phyloP scores from a whole-genome alignment of 768 basidiomycete genomes.

The Amanita exitialis region DNA sequence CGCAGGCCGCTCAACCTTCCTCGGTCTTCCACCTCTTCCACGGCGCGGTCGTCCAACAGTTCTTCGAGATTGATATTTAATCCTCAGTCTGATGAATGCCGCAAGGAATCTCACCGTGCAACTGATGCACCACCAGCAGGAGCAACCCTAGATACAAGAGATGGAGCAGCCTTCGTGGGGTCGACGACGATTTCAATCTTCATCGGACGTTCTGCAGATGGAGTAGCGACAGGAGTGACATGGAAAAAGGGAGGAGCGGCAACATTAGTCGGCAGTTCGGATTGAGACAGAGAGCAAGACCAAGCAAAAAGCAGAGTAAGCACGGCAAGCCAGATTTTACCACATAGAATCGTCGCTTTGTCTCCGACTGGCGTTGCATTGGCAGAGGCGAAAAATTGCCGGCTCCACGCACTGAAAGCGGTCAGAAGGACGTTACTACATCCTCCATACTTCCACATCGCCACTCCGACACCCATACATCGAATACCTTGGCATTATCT shows the following conservation, averaged over 20 bases:
- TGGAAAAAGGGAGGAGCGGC: conserved; percentile 30
- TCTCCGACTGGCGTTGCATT: conserved; percentile 22
- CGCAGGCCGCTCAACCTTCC: conserved; percentile 51
- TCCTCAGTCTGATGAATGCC: conserved; percentile 12
- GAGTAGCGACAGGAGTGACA: conserved; percentile 21
- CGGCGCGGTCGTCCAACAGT: conserved; percentile 28
- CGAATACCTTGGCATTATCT: conserved; percentile 1
- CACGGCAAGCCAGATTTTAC: conserved; percentile 29
- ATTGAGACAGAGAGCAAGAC: conserved; percentile 22
- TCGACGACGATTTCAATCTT: conserved; percentile 97
- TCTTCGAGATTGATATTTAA: conserved; percentile 15
- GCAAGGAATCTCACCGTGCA: conserved; percentile 21
- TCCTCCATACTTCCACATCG: conserved; percentile 14
- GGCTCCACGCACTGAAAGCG: conserved; percentile 16
- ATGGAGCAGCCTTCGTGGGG: conserved; percentile 47
- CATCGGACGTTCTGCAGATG: conserved; percentile 83
- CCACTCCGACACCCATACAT: conserved; percentile 1
- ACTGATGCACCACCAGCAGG: conserved; percentile 41
- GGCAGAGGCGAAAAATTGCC: not conserved
- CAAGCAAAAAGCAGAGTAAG: conserved; percentile 30
- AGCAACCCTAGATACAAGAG: conserved; percentile 79
- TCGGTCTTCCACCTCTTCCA: conserved; percentile 25
- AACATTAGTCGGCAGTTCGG: conserved; percentile 38
- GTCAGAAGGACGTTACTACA: conserved; percentile 16
- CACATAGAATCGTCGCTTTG: conserved; percentile 27